Evolutionary conservation across 768 basidiomycete species (phyloP).

Genomic region (Phanerochaete sordida): DNA sequence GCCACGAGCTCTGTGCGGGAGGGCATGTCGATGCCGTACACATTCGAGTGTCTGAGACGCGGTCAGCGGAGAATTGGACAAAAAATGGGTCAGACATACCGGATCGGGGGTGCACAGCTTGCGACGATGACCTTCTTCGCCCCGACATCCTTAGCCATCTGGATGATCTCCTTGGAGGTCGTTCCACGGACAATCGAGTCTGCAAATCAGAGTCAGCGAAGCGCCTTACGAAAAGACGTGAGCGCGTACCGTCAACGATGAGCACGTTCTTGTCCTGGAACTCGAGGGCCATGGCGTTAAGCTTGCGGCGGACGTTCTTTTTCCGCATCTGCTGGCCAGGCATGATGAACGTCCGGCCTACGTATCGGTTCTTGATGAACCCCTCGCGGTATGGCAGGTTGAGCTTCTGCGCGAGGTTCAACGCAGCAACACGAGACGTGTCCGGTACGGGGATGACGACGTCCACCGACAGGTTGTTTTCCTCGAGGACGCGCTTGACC

Average conservation of each 20-base stretch:
- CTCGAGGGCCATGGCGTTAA: constrained; percentile 98
- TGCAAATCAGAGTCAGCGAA: constrained; percentile 27
- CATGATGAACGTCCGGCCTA: constrained; percentile 99
- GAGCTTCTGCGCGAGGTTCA: constrained; percentile 91
- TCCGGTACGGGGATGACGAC: constrained; percentile 99
- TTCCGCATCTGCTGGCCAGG: constrained; percentile 94
- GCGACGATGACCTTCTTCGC: constrained; percentile 95
- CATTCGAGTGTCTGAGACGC: constrained; percentile 71
- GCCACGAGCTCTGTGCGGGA: constrained; percentile 93
- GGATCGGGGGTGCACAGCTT: constrained; percentile 95
- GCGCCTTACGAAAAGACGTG: background rate
- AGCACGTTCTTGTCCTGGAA: constrained; percentile 90
- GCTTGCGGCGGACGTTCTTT: constrained; percentile 92
- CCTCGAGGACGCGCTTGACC: constrained; percentile 68
- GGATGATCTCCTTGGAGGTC: constrained; percentile 96
- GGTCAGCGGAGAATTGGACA: background rate
- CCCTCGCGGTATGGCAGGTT: constrained; percentile 93
- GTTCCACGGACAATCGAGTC: constrained; percentile 99
- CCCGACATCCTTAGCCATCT: constrained; percentile 99
- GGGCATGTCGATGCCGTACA: constrained; percentile 99
- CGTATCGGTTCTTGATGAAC: constrained; percentile 98
- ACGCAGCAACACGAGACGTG: constrained; percentile 92
- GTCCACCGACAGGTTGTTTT: constrained; percentile 72
- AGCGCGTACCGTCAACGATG: constrained; percentile 81
- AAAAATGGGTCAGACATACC: constrained; percentile 39